Base-by-base conservation (phyloP, 768 basidiomycete genomes). In the Lentinula edodes region DNA sequence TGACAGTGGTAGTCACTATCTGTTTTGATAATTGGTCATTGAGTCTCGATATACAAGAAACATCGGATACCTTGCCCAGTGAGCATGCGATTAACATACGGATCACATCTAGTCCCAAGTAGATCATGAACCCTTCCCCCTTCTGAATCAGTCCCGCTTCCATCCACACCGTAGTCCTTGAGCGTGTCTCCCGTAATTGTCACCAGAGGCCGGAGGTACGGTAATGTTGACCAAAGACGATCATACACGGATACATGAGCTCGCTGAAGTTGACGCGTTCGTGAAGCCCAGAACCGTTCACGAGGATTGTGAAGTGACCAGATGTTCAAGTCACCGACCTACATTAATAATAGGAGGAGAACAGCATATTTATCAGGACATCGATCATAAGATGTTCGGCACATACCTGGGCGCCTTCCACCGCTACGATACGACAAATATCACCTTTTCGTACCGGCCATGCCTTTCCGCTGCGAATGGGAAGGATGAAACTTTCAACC, bases 101-200 rank as follows among this genome's bases (percentile, higher is more conserved):
- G 67, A 53, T 68, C 67, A 57, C 67, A 68, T 36, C 67, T 60
- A n/a, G 67, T 67, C 16, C 67, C 67, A 18, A 68, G 64, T n/a
- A 68, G 62, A 61, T 68, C 67, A 56, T 68, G 67, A 13, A 68
- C 66, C 39, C 67, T 55, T 28, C 67, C 67, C 6, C 67, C 67
- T 35, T 68, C 66, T 8, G 55, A 48, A 55, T 68, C 67, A 38
- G 28, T 41, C 5, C 53, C 53, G 15, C 38, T 54, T 38, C 53
- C 53, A 39, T 54, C 38, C 34, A 50, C 57, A 23, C 66, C 66
- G 56, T 67, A 68, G 41, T 61, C 60, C 38, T 50, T 52, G 42
- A 68, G 63, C 10, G 67, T 63, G 52, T 68, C 67, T 15, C 58
- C 61, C 23, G 62, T 60, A 52, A 68, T 67, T 20, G 67, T 68